Conservation (phyloP, 164 flowering plant species). For the Brasenia schreberi region DNA sequence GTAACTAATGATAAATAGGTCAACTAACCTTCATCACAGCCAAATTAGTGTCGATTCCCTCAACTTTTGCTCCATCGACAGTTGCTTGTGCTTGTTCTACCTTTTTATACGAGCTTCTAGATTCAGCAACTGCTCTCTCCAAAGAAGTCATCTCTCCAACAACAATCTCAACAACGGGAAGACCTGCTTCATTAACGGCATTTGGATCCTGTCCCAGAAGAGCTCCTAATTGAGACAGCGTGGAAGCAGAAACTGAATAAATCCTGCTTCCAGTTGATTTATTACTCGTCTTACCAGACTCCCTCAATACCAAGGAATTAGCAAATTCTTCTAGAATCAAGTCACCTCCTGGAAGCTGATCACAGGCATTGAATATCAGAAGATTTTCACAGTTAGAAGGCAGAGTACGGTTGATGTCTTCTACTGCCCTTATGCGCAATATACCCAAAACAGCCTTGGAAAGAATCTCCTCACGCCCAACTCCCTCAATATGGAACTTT, state of each 20-base stretch:
- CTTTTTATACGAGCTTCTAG: conserved; percentile 53
- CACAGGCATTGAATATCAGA: conserved; percentile 80
- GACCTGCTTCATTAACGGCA: conserved; percentile 22
- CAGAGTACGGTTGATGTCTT: conserved; percentile 29
- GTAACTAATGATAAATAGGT: neutral
- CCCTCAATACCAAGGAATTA: conserved; percentile 32
- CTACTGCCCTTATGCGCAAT: conserved; percentile 66
- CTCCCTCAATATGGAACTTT: conserved; percentile 49
- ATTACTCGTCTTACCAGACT: conserved; percentile 23
- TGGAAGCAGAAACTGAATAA: conserved; percentile 53
- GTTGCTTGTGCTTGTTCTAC: conserved; percentile 78
- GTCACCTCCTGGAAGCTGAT: conserved; percentile 96
- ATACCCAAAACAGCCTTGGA: conserved; percentile 83
- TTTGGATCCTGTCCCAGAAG: conserved; percentile 34
- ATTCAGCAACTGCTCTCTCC: conserved; percentile 62
- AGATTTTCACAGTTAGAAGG: conserved; percentile 36
- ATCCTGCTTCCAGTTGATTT: conserved; percentile 25
- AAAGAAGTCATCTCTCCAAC: conserved; percentile 65
- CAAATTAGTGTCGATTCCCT: conserved; percentile 87
- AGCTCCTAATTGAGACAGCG: conserved; percentile 64
- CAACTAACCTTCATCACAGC: neutral
- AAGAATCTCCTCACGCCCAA: conserved; percentile 53
- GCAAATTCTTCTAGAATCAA: conserved; percentile 72
- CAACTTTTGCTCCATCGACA: conserved; percentile 87
- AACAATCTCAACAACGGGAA: conserved; percentile 67